phyloP scores from a whole-genome alignment of 305 asterid genomes.

The Lippia alba region DNA sequence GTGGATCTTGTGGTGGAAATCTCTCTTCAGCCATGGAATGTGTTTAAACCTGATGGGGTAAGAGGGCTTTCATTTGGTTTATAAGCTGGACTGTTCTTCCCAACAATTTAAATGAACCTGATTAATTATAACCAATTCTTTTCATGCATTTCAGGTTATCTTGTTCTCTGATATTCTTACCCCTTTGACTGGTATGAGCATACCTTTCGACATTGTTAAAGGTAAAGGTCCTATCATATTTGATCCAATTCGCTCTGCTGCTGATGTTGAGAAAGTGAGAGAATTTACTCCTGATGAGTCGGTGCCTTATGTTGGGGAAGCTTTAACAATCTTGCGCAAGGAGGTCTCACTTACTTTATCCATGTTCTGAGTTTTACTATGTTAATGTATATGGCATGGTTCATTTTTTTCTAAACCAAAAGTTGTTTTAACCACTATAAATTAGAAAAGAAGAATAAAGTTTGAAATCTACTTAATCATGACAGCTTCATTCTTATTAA shows the following conservation, averaged over 20 bases:
- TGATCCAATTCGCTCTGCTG: slow-evolving; percentile 69
- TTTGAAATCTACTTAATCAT: slow-evolving; percentile 1
- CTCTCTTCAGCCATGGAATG: slow-evolving; percentile 97
- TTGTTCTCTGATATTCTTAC: slow-evolving; percentile 98
- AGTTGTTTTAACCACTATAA: neutral
- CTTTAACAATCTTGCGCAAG: slow-evolving; percentile 82
- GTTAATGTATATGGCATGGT: neutral
- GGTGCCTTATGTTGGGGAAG: slow-evolving; percentile 97
- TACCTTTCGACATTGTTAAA: slow-evolving; percentile 93
- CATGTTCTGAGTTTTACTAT: neutral
- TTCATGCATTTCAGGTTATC: slow-evolving; percentile 69
- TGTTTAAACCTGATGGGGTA: slow-evolving; percentile 95
- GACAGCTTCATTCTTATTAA: slow-evolving; percentile 17
- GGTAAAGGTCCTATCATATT: slow-evolving; percentile 97
- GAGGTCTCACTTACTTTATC: slow-evolving; percentile 59
- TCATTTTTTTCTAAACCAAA: neutral
- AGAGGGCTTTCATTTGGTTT: slow-evolving; percentile 36
- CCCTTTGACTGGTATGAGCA: slow-evolving; percentile 96
- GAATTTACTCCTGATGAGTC: slow-evolving; percentile 88
- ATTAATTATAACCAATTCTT: slow-evolving; percentile 6
- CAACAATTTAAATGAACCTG: neutral
- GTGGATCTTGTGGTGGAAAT: slow-evolving; percentile 99
- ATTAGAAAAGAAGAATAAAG: slow-evolving; percentile 1
- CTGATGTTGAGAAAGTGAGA: slow-evolving; percentile 83
- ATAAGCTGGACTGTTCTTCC: neutral